Conservation (phyloP, 805 yeast species). For the Candida broadrunensis region DNA sequence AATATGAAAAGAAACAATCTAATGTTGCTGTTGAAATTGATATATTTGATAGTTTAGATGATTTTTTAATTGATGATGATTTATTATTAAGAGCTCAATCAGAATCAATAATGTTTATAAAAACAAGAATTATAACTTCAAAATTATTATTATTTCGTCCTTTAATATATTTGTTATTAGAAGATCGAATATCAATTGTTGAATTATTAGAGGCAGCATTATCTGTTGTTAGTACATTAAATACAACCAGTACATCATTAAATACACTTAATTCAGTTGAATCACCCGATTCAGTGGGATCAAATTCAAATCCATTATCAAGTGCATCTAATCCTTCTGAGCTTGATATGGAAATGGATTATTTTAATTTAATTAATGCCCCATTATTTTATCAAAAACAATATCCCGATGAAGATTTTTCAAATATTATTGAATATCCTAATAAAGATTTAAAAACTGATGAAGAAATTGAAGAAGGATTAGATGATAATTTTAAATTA, state of each 20-base stretch:
- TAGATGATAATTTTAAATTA: slow-evolving; percentile 14
- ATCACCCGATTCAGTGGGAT: slow-evolving; percentile 7
- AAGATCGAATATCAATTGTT: slow-evolving; percentile 22
- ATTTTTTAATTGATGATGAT: slow-evolving; percentile 32
- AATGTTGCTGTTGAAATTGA: slow-evolving; percentile 6
- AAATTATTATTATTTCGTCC: slow-evolving; percentile 34
- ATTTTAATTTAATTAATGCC: slow-evolving; percentile 19
- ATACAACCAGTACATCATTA: background rate
- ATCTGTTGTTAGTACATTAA: slow-evolving; percentile 9
- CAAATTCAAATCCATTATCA: slow-evolving; percentile 4
- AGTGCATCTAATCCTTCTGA: slow-evolving; percentile 7
- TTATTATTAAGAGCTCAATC: slow-evolving; percentile 30
- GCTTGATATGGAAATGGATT: slow-evolving; percentile 13
- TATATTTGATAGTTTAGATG: slow-evolving; percentile 25
- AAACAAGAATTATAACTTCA: slow-evolving; percentile 32
- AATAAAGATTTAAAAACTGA: slow-evolving; percentile 3
- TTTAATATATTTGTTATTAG: slow-evolving; percentile 26
- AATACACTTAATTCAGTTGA: slow-evolving; percentile 3
- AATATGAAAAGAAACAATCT: slow-evolving; percentile 14
- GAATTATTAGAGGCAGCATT: slow-evolving; percentile 27
- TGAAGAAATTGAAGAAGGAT: slow-evolving; percentile 9
- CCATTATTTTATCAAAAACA: slow-evolving; percentile 25
- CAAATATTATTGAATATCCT: slow-evolving; percentile 17
- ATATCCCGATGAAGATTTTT: slow-evolving; percentile 30
- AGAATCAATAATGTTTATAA: slow-evolving; percentile 36